Evolutionary conservation across 2,329 filamentous ascomycete genomes (phyloP).

Genomic region (Ophiostoma australiae): DNA sequence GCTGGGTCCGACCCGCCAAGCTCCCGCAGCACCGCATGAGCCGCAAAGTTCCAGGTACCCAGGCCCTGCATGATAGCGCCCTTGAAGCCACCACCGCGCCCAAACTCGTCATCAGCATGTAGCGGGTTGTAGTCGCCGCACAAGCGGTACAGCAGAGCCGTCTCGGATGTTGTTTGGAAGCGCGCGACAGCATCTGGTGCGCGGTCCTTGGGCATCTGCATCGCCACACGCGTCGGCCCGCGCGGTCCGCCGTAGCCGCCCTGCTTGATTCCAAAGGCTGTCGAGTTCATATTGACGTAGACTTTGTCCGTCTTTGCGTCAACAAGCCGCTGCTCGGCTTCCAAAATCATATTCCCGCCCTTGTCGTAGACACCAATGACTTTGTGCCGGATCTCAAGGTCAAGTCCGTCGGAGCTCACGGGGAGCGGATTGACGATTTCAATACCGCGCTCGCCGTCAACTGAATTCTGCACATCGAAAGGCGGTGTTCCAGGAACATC

Average conservation of each 20-base stretch:
- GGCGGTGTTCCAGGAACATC: constrained; percentile 39
- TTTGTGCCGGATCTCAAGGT: constrained; percentile 39
- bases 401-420: constrained; percentile 35
- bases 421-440: constrained; percentile 39
- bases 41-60: constrained; percentile 45
- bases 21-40: constrained; percentile 40
- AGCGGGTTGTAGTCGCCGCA: constrained; percentile 48
- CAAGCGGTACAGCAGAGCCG: constrained; percentile 41
- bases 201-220: constrained; percentile 33
- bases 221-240: constrained; percentile 36
- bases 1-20: constrained; percentile 40
- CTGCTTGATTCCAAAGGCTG: constrained; percentile 43
- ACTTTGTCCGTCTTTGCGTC: constrained; percentile 38
- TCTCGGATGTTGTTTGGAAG: constrained; percentile 38
- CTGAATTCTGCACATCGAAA: constrained; percentile 40
- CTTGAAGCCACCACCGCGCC: constrained; percentile 41
- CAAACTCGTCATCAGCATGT: constrained; percentile 42
- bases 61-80: constrained; percentile 45
- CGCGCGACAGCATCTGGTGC: constrained; percentile 38
- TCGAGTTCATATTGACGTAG: constrained; percentile 39
- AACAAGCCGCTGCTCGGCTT: constrained; percentile 38
- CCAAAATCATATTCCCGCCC: constrained; percentile 41
- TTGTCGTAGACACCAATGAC: constrained; percentile 45
- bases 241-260: constrained; percentile 42
- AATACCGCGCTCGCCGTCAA: constrained; percentile 41